These are phyloP conservation scores for Amanita polypyramis DNA, from an alignment of 768 basidiomycete species.

Conservation along the genomic window DNA sequence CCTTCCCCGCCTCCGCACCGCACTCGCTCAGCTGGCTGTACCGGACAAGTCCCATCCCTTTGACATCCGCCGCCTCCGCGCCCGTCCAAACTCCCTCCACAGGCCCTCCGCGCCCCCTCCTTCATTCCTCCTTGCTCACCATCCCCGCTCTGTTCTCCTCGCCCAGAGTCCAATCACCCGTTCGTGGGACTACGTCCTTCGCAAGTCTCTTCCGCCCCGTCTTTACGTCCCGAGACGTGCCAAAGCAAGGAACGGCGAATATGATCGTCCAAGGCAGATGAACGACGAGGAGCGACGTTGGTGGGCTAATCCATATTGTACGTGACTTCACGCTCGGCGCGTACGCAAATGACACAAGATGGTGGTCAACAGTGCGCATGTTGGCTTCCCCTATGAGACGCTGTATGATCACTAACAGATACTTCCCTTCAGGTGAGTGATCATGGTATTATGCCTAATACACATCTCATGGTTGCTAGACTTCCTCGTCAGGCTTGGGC, in stretches of 20 bases:
- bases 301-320: slow-evolving; percentile 75
- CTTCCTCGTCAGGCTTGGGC: slow-evolving; percentile 52
- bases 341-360: not conserved
- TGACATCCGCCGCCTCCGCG: slow-evolving; percentile 5
- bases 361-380: slow-evolving; percentile 31
- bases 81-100: slow-evolving; percentile 19
- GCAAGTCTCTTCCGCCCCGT: slow-evolving; percentile 49
- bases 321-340: slow-evolving; percentile 16
- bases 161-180: slow-evolving; percentile 46
- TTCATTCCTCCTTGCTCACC: slow-evolving; percentile 34
- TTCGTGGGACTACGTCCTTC: slow-evolving; percentile 35
- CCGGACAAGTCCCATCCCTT: slow-evolving; percentile 17
- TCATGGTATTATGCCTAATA: not conserved
- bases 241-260: slow-evolving; percentile 11
- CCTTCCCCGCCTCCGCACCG: slow-evolving; percentile 50
- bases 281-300: slow-evolving; percentile 47
- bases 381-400: slow-evolving; percentile 50
- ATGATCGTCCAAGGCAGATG: slow-evolving; percentile 47
- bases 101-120: slow-evolving; percentile 23
- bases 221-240: slow-evolving; percentile 22
- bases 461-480: slow-evolving; percentile 26
- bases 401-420: slow-evolving; percentile 38
- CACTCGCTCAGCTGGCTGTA: slow-evolving; percentile 21
- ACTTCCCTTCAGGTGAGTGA: slow-evolving; percentile 46
- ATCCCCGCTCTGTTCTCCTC: slow-evolving; percentile 53